phyloP scores from a whole-genome alignment of 805 yeast genomes.

The Pichia heedii region DNA sequence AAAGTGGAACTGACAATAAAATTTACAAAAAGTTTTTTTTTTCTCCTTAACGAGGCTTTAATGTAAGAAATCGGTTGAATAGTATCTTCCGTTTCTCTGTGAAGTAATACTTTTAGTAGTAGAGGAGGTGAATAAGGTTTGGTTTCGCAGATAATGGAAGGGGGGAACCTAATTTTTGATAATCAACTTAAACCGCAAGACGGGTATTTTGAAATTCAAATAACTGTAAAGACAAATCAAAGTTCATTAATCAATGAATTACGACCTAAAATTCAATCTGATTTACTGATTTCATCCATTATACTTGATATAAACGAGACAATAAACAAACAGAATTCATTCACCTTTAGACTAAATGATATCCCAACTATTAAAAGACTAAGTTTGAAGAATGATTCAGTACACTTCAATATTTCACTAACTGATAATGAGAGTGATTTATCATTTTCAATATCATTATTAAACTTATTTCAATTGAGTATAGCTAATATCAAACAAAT shows the following conservation, averaged over 20 bases:
- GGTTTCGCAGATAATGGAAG: not conserved
- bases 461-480: not conserved
- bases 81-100: too few relatives aligned
- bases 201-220: not conserved
- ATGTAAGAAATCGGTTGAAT: too few relatives aligned
- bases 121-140: too few relatives aligned
- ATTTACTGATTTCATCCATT: not conserved
- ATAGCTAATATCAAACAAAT: not conserved
- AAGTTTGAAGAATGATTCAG: not conserved
- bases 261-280: not conserved
- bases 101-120: too few relatives aligned
- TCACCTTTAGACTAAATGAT: not conserved
- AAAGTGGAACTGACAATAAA: too few relatives aligned
- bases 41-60: too few relatives aligned
- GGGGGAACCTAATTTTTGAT: not conserved
- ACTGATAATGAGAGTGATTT: not conserved
- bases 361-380: conserved; percentile 3
- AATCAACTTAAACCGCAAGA: not conserved
- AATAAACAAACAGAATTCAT: not conserved
- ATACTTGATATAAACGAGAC: not conserved
- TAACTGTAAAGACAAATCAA: not conserved
- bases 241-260: not conserved
- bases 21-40: too few relatives aligned
- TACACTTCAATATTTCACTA: not conserved
- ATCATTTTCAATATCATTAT: not conserved